These are phyloP conservation scores for Diaporthe amygdali DNA, from an alignment of 2,329 filamentous ascomycete genomes.

Conservation along the genomic window DNA sequence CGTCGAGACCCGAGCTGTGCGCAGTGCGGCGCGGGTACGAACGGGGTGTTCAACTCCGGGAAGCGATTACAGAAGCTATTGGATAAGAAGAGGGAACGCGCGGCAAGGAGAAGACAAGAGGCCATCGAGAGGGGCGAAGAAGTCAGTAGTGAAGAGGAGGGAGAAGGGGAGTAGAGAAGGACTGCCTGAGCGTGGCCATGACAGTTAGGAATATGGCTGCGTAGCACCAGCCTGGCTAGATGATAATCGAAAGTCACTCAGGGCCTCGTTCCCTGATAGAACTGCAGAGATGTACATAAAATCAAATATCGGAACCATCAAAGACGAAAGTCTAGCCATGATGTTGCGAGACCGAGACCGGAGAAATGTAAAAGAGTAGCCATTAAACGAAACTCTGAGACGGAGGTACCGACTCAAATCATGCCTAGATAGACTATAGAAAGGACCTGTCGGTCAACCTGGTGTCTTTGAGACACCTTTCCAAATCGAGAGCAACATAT, in stretches of 20 bases:
- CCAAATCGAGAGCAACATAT: neutral
- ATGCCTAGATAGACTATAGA: neutral
- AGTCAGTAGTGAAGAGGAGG: slow-evolving; percentile 50
- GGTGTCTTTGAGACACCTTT: neutral
- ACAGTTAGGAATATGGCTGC: neutral
- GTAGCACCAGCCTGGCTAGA: neutral
- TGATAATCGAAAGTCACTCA: neutral
- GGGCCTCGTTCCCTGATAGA: neutral
- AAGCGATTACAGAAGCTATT: slow-evolving; percentile 83
- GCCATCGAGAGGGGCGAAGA: slow-evolving; percentile 57
- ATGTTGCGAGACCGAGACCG: neutral
- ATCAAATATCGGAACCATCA: neutral
- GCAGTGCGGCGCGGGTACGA: slow-evolving; percentile 82
- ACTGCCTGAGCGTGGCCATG: neutral
- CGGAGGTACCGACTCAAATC: neutral
- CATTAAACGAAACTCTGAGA: neutral
- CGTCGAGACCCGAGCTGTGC: slow-evolving; percentile 86
- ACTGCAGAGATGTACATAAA: neutral
- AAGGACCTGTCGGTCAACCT: neutral
- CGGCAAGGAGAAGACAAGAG: slow-evolving; percentile 61
- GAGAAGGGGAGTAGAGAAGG: slow-evolving; percentile 24
- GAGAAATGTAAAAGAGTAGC: neutral
- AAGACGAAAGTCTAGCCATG: neutral
- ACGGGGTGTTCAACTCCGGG: slow-evolving; percentile 87
- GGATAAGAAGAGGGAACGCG: slow-evolving; percentile 71